phyloP scores from a whole-genome alignment of 768 basidiomycete species.

The Russula olivacea region DNA sequence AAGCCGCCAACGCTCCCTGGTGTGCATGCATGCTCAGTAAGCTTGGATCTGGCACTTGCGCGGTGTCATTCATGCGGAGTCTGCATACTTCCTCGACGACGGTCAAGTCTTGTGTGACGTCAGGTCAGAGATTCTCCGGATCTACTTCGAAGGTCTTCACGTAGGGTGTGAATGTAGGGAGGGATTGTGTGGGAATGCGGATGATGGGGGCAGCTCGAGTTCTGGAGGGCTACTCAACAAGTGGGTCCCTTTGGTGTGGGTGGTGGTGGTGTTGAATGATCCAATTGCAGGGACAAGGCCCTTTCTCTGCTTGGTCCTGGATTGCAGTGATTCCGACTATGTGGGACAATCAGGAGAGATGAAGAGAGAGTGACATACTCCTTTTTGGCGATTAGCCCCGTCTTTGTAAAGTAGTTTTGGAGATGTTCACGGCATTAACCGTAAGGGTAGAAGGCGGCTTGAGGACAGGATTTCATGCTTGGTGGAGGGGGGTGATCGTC shows the following conservation, averaged over 20 bases:
- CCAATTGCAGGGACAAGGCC: constrained; percentile 77
- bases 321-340: constrained; percentile 22
- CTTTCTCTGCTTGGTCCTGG: constrained; percentile 42
- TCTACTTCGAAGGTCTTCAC: constrained; percentile 66
- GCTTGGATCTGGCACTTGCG: no score
- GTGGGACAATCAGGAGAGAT: neutral
- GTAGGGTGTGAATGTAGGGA: constrained; percentile 45
- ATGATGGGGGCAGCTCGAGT: constrained; percentile 68
- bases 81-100: no score
- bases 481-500: constrained; percentile 27
- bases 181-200: constrained; percentile 45
- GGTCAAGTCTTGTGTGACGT: no score
- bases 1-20: no score
- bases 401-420: constrained; percentile 92
- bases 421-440: constrained; percentile 65
- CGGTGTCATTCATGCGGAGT: no score
- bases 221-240: constrained; percentile 42
- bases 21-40: no score
- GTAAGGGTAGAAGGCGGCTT: constrained; percentile 75
- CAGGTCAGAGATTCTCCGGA: constrained; percentile 70
- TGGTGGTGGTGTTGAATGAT: constrained; percentile 35
- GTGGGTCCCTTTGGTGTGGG: constrained; percentile 33
- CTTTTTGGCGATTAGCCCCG: constrained; percentile 66
- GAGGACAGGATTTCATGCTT: constrained; percentile 52
- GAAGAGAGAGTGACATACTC: constrained; percentile 44